These are phyloP conservation scores for Zelopaecilomyces penicillatus DNA, from an alignment of 2,329 filamentous ascomycete genomes.

Conservation along the genomic window DNA sequence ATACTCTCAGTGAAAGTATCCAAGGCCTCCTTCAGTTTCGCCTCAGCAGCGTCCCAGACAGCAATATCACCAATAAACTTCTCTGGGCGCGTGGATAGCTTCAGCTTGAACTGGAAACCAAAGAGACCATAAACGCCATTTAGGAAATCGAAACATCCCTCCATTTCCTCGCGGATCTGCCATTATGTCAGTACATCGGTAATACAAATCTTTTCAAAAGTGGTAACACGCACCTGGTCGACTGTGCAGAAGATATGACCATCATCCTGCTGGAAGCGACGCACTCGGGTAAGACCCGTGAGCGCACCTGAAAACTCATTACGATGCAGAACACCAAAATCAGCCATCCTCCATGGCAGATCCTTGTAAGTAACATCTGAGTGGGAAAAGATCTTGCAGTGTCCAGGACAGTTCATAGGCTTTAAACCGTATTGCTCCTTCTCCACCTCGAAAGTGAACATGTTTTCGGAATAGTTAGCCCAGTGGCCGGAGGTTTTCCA, in stretches of 20 bases:
- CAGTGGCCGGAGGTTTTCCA: conserved; percentile 97
- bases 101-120: conserved; percentile 71
- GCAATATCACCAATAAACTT: conserved; percentile 80
- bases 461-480: conserved; percentile 80
- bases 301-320: conserved; percentile 93
- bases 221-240: conserved; percentile 21
- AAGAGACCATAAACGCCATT: conserved; percentile 60
- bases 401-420: conserved; percentile 97
- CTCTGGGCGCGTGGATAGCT: conserved; percentile 83
- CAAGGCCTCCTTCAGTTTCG: conserved; percentile 68
- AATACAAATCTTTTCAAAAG: not conserved
- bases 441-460: conserved; percentile 69
- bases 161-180: conserved; percentile 46
- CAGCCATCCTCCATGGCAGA: conserved; percentile 83
- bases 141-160: conserved; percentile 80
- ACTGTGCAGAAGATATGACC: conserved; percentile 81
- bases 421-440: conserved; percentile 70
- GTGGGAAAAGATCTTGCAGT: conserved; percentile 81
- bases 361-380: conserved; percentile 76
- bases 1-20: conserved; percentile 59
- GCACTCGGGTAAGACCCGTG: conserved; percentile 81
- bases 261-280: conserved; percentile 93
- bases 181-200: not conserved
- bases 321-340: conserved; percentile 90
- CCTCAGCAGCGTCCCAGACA: conserved; percentile 85